phyloP scores from a whole-genome alignment of 331 rosid species.

The Acacia concinna region DNA sequence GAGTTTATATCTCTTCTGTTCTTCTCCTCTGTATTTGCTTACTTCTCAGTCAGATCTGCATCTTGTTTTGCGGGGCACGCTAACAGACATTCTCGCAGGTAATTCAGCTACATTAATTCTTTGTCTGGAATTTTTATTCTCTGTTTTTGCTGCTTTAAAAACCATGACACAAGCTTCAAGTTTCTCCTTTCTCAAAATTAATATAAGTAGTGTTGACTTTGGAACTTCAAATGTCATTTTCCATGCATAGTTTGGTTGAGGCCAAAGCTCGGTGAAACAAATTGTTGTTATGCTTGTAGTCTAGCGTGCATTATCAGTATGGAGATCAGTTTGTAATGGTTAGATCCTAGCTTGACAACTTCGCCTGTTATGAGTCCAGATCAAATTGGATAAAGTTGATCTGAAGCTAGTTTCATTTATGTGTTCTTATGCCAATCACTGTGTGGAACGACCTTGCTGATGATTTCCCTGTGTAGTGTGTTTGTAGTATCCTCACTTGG shows the following conservation, averaged over 20 bases:
- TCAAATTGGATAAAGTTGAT: conserved; percentile 31
- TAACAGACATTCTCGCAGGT: conserved; percentile 58
- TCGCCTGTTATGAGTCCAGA: conserved; percentile 44
- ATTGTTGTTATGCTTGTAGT: conserved; percentile 4
- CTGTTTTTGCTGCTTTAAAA: conserved; percentile 32
- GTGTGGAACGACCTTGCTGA: background rate
- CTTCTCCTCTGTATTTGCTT: conserved; percentile 32
- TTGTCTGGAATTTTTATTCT: conserved; percentile 44
- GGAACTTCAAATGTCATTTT: conserved; percentile 20
- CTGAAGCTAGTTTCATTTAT: background rate
- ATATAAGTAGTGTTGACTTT: background rate
- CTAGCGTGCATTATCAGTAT: conserved; percentile 11
- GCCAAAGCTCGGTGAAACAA: conserved; percentile 12
- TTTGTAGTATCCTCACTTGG: conserved; percentile 16
- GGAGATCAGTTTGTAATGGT: conserved; percentile 18
- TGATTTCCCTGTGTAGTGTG: background rate
- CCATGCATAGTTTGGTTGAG: conserved; percentile 11
- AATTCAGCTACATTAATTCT: conserved; percentile 42
- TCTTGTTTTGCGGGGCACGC: conserved; percentile 36
- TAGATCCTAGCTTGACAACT: conserved; percentile 29
- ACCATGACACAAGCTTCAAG: conserved; percentile 22
- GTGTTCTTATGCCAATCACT: conserved; percentile 18
- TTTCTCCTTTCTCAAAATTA: conserved; percentile 10
- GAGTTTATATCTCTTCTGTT: conserved; percentile 35
- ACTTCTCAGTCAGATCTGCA: conserved; percentile 62